Conservation (phyloP, 352 stramenopile species). For the Hyaloperonospora brassicae region DNA sequence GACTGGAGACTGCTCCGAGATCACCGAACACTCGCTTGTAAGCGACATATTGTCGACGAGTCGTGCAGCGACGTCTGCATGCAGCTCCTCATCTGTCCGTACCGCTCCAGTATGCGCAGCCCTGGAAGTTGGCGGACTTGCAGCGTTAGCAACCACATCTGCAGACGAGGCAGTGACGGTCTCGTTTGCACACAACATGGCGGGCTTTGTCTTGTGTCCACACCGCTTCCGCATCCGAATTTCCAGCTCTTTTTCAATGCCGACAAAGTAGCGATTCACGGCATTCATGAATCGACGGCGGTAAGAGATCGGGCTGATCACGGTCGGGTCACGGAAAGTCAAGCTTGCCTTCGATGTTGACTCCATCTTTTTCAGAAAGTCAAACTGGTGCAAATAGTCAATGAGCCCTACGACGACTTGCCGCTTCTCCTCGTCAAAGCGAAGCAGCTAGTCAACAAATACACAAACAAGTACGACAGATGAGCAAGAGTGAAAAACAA, state of each 20-base stretch:
- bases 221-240: slow-evolving; percentile 54
- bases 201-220: slow-evolving; percentile 22
- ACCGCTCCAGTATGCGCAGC: not conserved
- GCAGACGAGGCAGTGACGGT: slow-evolving; percentile 1
- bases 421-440: slow-evolving; percentile 74
- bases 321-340: slow-evolving; percentile 76
- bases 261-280: slow-evolving; percentile 75
- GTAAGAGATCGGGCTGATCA: slow-evolving; percentile 78
- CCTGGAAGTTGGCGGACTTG: slow-evolving; percentile 3
- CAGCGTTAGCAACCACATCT: not conserved
- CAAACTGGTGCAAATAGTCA: slow-evolving; percentile 84
- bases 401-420: slow-evolving; percentile 74
- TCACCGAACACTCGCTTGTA: slow-evolving; percentile 15
- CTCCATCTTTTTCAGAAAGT: slow-evolving; percentile 87
- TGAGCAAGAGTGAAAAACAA: slow-evolving; percentile 6
- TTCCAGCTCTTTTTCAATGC: slow-evolving; percentile 68
- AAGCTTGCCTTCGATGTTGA: slow-evolving; percentile 80
- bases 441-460: slow-evolving; percentile 37
- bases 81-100: slow-evolving; percentile 15
- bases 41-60: slow-evolving; percentile 30
- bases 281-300: slow-evolving; percentile 74
- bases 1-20: slow-evolving; percentile 5
- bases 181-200: slow-evolving; percentile 2
- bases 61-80: slow-evolving; percentile 25
- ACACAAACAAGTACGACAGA: slow-evolving; percentile 8